Percentiles rank a stretch among this genome's conserved stretches.
These are phyloP conservation scores for Alternaria ethzedia DNA, from an alignment of 2,329 filamentous ascomycete genomes.

Conservation along the genomic window DNA sequence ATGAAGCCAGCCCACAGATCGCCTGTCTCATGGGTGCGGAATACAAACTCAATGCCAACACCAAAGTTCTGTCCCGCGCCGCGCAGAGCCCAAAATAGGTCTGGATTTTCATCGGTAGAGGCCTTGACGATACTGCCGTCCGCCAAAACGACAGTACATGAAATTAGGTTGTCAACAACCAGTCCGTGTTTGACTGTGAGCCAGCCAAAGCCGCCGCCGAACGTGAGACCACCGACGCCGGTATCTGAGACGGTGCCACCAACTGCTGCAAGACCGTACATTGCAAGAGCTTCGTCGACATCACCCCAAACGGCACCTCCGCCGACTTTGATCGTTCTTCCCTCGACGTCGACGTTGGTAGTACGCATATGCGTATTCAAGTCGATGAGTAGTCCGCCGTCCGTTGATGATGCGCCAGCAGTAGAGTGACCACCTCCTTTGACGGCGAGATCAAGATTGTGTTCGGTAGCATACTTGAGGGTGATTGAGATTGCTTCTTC, in stretches of 20 bases:
- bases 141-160: constrained; percentile 59
- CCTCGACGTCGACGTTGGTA: constrained; percentile 2
- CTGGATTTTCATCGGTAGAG: constrained; percentile 39
- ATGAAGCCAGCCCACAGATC: constrained; percentile 18
- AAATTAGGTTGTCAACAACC: constrained; percentile 60
- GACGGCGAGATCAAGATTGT: constrained; percentile 11
- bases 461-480: constrained; percentile 10
- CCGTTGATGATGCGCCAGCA: constrained; percentile 13
- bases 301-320: constrained; percentile 13
- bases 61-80: constrained; percentile 67
- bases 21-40: constrained; percentile 45
- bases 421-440: constrained; percentile 16
- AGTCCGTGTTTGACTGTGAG: constrained; percentile 62
- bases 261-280: constrained; percentile 9
- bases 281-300: constrained; percentile 9
- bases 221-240: constrained; percentile 54
- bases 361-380: constrained; percentile 12
- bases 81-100: constrained; percentile 63
- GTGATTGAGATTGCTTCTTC: constrained; percentile 8
- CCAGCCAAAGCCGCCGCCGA: constrained; percentile 64
- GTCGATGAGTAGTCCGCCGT: constrained; percentile 13
- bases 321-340: constrained; percentile 8
- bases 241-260: constrained; percentile 22
- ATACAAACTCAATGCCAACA: constrained; percentile 53
- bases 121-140: constrained; percentile 53